Evolutionary conservation across 2,329 filamentous ascomycete species (phyloP).

Genomic region (Trichoderma endophyticum): DNA sequence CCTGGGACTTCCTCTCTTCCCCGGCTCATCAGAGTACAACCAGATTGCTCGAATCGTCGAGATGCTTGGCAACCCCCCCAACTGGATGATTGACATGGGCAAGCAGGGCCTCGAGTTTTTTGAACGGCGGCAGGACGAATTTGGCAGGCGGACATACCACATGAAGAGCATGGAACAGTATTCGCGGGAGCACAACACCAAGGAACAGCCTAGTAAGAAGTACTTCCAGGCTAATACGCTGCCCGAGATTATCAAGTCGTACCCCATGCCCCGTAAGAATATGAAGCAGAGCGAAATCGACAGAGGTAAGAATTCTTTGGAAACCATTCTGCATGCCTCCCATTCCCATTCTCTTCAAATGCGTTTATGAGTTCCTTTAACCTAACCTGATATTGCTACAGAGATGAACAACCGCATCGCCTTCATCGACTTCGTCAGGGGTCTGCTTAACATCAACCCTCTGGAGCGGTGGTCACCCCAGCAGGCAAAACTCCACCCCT

Average conservation of each 20-base stretch:
- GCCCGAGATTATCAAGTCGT: constrained; percentile 95
- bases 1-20: constrained; percentile 88
- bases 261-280: constrained; percentile 97
- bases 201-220: constrained; percentile 99
- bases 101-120: constrained; percentile 98
- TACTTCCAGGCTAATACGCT: constrained; percentile 94
- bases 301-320: constrained; percentile 60
- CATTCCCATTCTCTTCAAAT: not conserved
- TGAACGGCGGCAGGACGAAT: constrained; percentile 88
- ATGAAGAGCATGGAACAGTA: constrained; percentile 98
- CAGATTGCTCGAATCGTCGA: constrained; percentile 96
- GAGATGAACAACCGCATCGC: constrained; percentile 98
- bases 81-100: constrained; percentile 99
- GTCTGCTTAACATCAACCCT: constrained; percentile 89
- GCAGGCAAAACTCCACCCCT: constrained; percentile 94
- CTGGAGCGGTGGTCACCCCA: constrained; percentile 97
- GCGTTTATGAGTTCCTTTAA: not conserved
- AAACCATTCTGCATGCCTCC: not conserved
- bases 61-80: constrained; percentile 94
- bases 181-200: constrained; percentile 88
- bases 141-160: constrained; percentile 83
- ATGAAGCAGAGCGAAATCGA: constrained; percentile 98
- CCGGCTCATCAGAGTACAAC: constrained; percentile 97
- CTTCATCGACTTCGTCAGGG: constrained; percentile 97
- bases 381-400: constrained; percentile 39